Base-by-base conservation (phyloP, 352 stramenopile species). In the Phytophthora pinifolia region DNA sequence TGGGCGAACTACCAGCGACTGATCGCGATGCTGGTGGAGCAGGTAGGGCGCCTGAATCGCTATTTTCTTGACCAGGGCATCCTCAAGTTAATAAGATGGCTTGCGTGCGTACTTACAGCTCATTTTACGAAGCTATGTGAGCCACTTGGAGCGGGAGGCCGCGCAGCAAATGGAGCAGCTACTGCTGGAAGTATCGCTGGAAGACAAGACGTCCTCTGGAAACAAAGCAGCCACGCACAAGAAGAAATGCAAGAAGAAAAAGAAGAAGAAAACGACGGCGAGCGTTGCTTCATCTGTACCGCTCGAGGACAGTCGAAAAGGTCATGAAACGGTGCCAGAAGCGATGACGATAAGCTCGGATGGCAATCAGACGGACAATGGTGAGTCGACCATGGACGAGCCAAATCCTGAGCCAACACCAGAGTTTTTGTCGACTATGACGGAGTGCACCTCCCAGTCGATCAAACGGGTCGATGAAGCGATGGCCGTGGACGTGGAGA, bases 11-110 rank as follows among this genome's bases (percentile, higher is more conserved):
- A 92, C 44, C 70, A 94, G 60, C 67, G 74, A 0, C 57, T 94
- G 18, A 90, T 94, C n/a, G 84, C 74, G 14, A 94, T 94, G 79
- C 63, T 94, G 12, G 73, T 94, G 13, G 84, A 94, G 54, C 78
- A 88, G 70, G 76, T 86, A 60, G 39, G 35, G 15, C 10, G 22
- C 27, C 3, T 42, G 27, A 13, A 27, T 17, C 4, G 31, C 14
- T 12, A 13, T 48, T n/a, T 36, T n/a, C 20, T 48, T 27, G 18
- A 42, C 32, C 8, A 17, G 41, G 13, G 25, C 1, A n/a, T 10
- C 31, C 20, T 53, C 20, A 33, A 9, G 0, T 6, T 60, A 44
- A 42, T 13, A 32, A 35, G 14, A 22, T 39, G 8, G 32, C 18
- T 43, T 14, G 14, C 13, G 39, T 46, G 0, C 34, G 37, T 54